Evolutionary conservation across 2,329 filamentous ascomycete species (phyloP), one percentile per base, ranked within the genome.

Genomic region (Aspergillus ustus): DNA sequence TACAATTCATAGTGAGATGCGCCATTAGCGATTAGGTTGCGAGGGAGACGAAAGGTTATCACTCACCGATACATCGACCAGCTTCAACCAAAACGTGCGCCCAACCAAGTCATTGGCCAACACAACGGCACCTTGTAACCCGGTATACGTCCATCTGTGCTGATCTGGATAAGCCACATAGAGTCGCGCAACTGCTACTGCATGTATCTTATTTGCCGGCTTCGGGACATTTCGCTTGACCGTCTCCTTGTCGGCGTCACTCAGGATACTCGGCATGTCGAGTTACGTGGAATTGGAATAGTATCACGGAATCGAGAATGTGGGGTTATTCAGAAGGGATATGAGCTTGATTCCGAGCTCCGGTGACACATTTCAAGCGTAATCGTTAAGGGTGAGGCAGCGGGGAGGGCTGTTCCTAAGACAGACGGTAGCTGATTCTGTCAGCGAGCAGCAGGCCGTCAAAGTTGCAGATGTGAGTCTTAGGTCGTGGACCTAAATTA

Each of bases 151-250:
- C 95, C 95, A 99, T 93, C 84, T 87, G 65, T 88, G 86, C 66
- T 85, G 86, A 80, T 95, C 87, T 13, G 95, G 95, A 73, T 96
- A 91, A 71, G 94, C 93, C 74, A 98, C 87, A 79, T 97, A 98
- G 69, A 99, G 89, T 74, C 91, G 90, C 64, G 93, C 94, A 69
- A 98, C 93, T 63, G 92, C 95, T 67, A 96, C 94, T 64, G 93
- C 93, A 68, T 96, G 91, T 78, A 99, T 98, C 84, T 98, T 98
- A 87, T 98, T 99, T 72, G 89, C 89, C 66, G 92, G 87, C 78
- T 96, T 97, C 64, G 95, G 94, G 58, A 99, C 92, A 70, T 90
- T 91, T 75, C 95, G 90, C 83, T 96, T 96, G 79, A 99, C 93
- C 63, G 89, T 96, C 81, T 96, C 91, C 85, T 96, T 97, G 82